Base-by-base conservation (phyloP, 163 green algal genomes). In the Scenedesmus sp. region DNA sequence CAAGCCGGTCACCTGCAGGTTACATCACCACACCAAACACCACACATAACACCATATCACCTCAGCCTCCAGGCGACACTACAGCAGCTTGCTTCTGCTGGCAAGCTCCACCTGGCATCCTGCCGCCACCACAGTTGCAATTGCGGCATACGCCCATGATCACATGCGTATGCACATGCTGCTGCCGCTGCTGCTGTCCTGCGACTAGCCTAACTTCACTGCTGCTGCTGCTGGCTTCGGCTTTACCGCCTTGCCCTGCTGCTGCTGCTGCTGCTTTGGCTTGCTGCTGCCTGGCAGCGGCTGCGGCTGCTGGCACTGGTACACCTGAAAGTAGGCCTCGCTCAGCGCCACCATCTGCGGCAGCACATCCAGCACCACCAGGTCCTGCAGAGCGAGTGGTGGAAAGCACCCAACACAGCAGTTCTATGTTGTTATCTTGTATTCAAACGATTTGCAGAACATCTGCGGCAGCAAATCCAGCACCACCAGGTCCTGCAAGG, bases 321-420 rank as follows among this genome's bases (percentile, higher is more conserved):
- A 99, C 12, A 99, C 94, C 94, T 99, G 98, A 91, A 99, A 96
- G 96, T 99, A 99, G 0, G 97, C 95, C 92, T 99, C 98, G 3
- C 96, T 98, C 1, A 99, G 96, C 7, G 96, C 97, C 79, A 99
- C 98, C 95, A 99, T 98, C 94, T 99, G 98, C 4, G 98, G 98
- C 93, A 99, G 94, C 77, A 99, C 98, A 91, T 99, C 98, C 2
- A 91, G 93, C 10, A 99, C 97, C 13, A 95, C 89, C 88, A 99
- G 94, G 94, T 99, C 98, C 93, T 99, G 96, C 60, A 99, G 96
- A 46, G 34, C 34, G 34, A 46, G 34, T 46, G 34, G 34, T 46
- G 34, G 34, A 46, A 46, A 46, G 34, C 34, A 46, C 34, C 34
- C 34, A 46, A 46, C 34, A 46, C 34, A 46, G 34, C 34, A 46